Percentiles rank a stretch among this genome's conserved stretches.
These are phyloP conservation scores for Cutaneotrichosporon sp. DNA, from an alignment of 1,284 basidiomycete genomes.

Conservation along the genomic window DNA sequence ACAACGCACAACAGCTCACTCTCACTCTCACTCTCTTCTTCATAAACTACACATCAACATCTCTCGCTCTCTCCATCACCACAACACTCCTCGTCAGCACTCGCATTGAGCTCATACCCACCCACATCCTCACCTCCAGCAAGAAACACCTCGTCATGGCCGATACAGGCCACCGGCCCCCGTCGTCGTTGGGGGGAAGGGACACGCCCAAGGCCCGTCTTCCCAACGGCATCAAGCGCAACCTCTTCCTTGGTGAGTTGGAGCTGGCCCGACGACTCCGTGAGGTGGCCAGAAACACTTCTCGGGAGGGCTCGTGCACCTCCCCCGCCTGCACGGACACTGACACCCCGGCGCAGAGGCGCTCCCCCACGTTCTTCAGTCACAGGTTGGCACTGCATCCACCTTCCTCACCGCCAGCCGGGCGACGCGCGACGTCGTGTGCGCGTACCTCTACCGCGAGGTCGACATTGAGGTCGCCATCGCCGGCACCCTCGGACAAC, in stretches of 20 bases:
- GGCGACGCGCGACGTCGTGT: not conserved
- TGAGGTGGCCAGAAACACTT: not conserved
- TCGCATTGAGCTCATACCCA: no score
- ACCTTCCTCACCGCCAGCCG: constrained; percentile 9
- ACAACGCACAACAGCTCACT: no score
- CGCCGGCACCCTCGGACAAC: constrained; percentile 8
- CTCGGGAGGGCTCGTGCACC: not conserved
- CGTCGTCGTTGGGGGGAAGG: no score
- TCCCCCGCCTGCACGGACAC: not conserved
- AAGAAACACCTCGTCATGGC: no score
- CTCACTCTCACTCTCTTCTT: no score
- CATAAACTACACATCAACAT: no score
- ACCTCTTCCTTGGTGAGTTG: not conserved
- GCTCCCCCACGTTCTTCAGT: constrained; percentile 9
- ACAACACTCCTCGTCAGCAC: no score
- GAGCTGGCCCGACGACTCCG: not conserved
- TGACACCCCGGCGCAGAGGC: constrained; percentile 8
- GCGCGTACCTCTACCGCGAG: constrained; percentile 6
- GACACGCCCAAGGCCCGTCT: no score
- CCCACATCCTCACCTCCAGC: no score
- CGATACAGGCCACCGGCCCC: no score
- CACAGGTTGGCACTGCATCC: not conserved
- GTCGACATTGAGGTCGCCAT: constrained; percentile 14
- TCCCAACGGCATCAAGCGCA: not conserved
- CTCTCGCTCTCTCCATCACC: no score